Base-by-base conservation (phyloP, 1,284 basidiomycete genomes). In the Ustilago crameri region DNA sequence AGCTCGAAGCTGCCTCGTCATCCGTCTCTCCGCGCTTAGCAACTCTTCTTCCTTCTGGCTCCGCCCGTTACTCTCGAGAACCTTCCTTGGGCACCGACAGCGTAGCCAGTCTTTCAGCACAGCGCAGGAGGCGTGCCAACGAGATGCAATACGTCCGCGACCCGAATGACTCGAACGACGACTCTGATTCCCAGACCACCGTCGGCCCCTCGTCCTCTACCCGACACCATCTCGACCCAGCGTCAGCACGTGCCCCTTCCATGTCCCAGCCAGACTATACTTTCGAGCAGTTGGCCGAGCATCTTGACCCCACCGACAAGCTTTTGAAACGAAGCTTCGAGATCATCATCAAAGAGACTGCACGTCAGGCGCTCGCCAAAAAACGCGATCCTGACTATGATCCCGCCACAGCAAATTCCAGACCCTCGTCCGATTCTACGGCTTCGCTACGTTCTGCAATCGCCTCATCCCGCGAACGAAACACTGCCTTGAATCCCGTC, bases 311-410 rank as follows among this genome's bases (percentile, higher is more conserved):
- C 5, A 48, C 62, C 44, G 66, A 73, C 47, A 70, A 71, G 32
- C 51, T 71, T 9, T 49, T 75, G 14, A 64, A 68, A 32, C 59
- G 65, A 26, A 61, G 67, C 56, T 54, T 63, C 20, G 73, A 75
- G 35, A 63, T 75, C 50, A 47, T 75, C 27, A 67, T 75, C 69
- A 75, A 63, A 38, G 63, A 74, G 47, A 74, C 71, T 3, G 63
- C 67, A 5, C 66, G 66, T 12, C 61, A 74, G n/a, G 66, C 71
- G 0, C 66, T 74, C 3, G 66, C 54, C 26, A 60, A 47, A 26
- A 69, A 64, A 20, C 55, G 59, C 20, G 58, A 57, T 42, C 50
- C 50, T 4, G 18, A 40, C 15, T 42, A 35, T 14, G 54, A 62
- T 50, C 32, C 59, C 2, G 17, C 37, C 23, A 23, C 45, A 15